A percentile compares a stretch with the other conserved stretches of the same genome.
Evolutionary conservation across 768 basidiomycete species (phyloP).

Genomic region (Mycena alexandri): DNA sequence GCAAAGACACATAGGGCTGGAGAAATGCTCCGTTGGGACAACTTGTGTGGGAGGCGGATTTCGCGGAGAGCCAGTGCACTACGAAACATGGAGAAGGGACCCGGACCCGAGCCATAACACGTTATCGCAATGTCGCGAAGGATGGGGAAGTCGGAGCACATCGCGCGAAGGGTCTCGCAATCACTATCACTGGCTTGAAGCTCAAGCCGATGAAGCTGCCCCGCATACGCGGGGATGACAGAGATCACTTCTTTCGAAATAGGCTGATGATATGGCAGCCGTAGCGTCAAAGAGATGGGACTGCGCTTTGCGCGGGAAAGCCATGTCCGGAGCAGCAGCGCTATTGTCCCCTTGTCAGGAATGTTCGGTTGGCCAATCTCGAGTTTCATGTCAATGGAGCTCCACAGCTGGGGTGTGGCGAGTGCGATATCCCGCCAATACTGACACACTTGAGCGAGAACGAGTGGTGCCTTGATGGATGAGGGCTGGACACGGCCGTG

Average conservation of each 20-base stretch:
- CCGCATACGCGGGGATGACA: conserved; percentile 6
- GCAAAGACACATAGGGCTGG: conserved; percentile 1
- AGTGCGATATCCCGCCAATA: conserved; percentile 13
- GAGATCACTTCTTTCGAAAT: conserved; percentile 1
- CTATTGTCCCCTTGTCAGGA: conserved; percentile 6
- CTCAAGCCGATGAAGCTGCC: conserved; percentile 3
- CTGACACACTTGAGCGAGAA: conserved; percentile 3
- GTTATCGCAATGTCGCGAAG: conserved; percentile 5
- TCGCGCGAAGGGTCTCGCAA: conserved; percentile 4
- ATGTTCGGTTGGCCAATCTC: background rate
- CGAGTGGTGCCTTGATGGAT: conserved; percentile 8
- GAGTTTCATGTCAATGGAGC: conserved; percentile 9
- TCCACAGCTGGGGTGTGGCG: conserved; percentile 5
- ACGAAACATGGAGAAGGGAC: conserved; percentile 6
- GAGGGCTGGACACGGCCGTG: background rate
- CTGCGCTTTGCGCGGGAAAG: conserved; percentile 11
- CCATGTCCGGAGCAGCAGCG: conserved; percentile 6
- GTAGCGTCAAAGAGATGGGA: conserved; percentile 8
- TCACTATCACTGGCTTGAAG: background rate
- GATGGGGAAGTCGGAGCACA: conserved; percentile 3
- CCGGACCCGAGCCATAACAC: background rate
- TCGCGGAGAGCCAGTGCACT: conserved; percentile 1
- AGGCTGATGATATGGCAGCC: background rate
- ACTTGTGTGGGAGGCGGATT: conserved; percentile 4
- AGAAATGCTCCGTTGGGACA: background rate